Evolutionary conservation across 176 grass and related monocot genomes (phyloP), one percentile per base, ranked within the genome.

Genomic region (Triticum monococcum): DNA sequence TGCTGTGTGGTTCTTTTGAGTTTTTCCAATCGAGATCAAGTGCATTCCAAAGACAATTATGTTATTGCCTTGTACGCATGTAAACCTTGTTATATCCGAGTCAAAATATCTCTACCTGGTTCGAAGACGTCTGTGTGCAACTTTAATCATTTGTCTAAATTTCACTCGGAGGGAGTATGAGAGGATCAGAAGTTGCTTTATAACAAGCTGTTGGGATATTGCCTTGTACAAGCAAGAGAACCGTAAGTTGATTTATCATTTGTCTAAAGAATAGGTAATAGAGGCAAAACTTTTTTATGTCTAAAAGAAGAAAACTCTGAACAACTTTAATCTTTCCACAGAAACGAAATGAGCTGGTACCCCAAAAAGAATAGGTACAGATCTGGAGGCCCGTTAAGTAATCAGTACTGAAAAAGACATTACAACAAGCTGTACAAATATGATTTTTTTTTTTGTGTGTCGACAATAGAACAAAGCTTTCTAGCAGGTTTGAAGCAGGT

Each of bases 61-160:
- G 25, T 40, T 72, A 45, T 88, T 64, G 63, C 77, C 32, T 78
- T 82, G 37, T 88, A 76, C 70, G 71, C 86, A 37, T 85, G 90
- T 78, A 81, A 85, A 85, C 86, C 86, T 65, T 86, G 64, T 88
- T 82, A 77, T 88, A 79, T 80, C 84, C 35, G 56, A 82, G 82
- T 66, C 8, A 17, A 71, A 16, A 22, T 72, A 36, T 78, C 23
- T 72, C 41, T 84, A 81, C 38, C 77, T 31, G 11, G 38, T 88
- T 85, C 85, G 70, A 84, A 31, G 68, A 61, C n/a, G 22, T 41
- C 10, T 64, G 9, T 71, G 31, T 43, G 12, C 26, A 79, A n/a
- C n/a, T n/a, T n/a, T n/a, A n/a, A 41, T 43, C 23, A 23, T 71
- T 77, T 64, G n/a, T 45, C 23, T 14, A 78, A n/a, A n/a, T n/a